A percentile compares a stretch with the other conserved stretches of the same genome.
phyloP scores from a whole-genome alignment of 2,329 filamentous ascomycete genomes.

The Aspergillus phoenicis region DNA sequence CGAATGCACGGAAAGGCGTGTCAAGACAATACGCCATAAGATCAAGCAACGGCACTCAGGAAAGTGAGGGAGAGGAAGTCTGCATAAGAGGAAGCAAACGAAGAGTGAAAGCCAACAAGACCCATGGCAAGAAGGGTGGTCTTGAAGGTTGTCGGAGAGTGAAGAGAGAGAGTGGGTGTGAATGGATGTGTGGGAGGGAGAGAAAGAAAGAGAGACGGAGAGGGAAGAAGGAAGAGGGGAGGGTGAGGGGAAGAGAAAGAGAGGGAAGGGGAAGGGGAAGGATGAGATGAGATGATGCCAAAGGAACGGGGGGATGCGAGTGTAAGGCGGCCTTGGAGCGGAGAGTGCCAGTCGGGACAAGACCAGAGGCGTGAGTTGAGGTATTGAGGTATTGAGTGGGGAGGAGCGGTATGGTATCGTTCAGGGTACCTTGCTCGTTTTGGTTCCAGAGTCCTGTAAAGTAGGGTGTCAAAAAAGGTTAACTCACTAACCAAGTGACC shows the following conservation, averaged over 20 bases:
- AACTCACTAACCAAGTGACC: constrained; percentile 5
- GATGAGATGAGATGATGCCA: constrained; percentile 32
- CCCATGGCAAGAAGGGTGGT: constrained; percentile 24
- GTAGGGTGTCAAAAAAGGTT: constrained; percentile 9
- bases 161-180: constrained; percentile 6
- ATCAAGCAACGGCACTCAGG: constrained; percentile 24
- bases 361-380: neutral
- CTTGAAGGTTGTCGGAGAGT: constrained; percentile 7
- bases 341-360: constrained; percentile 16
- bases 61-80: constrained; percentile 18
- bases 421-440: constrained; percentile 20
- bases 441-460: neutral
- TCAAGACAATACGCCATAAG: constrained; percentile 36
- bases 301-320: constrained; percentile 25
- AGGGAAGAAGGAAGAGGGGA: constrained; percentile 29
- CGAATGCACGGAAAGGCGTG: constrained; percentile 36
- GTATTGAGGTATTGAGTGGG: constrained; percentile 22
- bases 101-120: constrained; percentile 19
- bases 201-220: constrained; percentile 20
- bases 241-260: constrained; percentile 23
- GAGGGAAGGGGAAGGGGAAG: constrained; percentile 15
- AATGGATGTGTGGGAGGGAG: constrained; percentile 18
- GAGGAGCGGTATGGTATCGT: constrained; percentile 24
- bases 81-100: constrained; percentile 24
- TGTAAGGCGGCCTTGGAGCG: constrained; percentile 27